A percentile compares a stretch with the other conserved stretches of the same genome.
Evolutionary conservation across 2,329 filamentous ascomycete genomes (phyloP).

Genomic region (Alternaria conjuncta): DNA sequence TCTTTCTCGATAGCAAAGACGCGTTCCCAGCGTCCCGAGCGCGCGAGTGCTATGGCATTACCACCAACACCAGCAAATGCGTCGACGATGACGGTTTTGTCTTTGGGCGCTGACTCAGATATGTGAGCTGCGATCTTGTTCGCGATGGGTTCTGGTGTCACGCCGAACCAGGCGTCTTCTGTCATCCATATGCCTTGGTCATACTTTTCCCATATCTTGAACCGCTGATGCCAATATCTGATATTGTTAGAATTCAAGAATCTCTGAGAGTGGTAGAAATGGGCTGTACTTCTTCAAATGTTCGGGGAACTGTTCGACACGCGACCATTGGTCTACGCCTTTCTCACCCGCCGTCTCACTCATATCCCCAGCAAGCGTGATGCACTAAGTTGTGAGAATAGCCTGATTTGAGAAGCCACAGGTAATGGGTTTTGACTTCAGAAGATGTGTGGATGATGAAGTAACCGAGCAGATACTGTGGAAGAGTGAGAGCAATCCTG

Average conservation of each 20-base stretch:
- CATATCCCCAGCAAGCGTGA: slow-evolving; percentile 9
- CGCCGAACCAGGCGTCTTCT: slow-evolving; percentile 93
- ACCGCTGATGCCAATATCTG: slow-evolving; percentile 90
- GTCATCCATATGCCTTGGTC: slow-evolving; percentile 90
- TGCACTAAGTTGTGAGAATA: no score
- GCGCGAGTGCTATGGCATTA: slow-evolving; percentile 93
- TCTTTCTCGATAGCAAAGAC: slow-evolving; percentile 92
- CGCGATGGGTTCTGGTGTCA: slow-evolving; percentile 84
- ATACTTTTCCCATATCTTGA: slow-evolving; percentile 86
- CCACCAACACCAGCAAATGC: slow-evolving; percentile 91
- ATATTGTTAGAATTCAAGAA: background rate
- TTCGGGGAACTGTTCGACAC: slow-evolving; percentile 74
- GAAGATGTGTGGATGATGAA: slow-evolving; percentile 1
- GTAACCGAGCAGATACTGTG: background rate
- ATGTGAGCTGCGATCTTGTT: slow-evolving; percentile 76
- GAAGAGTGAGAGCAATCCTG: slow-evolving; percentile 9
- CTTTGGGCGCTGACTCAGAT: slow-evolving; percentile 58
- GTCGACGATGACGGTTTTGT: slow-evolving; percentile 77
- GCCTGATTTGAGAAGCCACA: background rate
- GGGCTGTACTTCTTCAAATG: slow-evolving; percentile 79
- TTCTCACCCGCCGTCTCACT: slow-evolving; percentile 33
- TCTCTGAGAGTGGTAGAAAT: background rate
- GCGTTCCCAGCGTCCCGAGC: slow-evolving; percentile 76
- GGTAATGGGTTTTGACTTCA: background rate
- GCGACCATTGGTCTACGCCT: slow-evolving; percentile 72